Percentiles rank a stretch among this genome's conserved stretches.
Evolutionary conservation across 1,284 basidiomycete genomes (phyloP).

Genomic region (Apiotrichum sp.): DNA sequence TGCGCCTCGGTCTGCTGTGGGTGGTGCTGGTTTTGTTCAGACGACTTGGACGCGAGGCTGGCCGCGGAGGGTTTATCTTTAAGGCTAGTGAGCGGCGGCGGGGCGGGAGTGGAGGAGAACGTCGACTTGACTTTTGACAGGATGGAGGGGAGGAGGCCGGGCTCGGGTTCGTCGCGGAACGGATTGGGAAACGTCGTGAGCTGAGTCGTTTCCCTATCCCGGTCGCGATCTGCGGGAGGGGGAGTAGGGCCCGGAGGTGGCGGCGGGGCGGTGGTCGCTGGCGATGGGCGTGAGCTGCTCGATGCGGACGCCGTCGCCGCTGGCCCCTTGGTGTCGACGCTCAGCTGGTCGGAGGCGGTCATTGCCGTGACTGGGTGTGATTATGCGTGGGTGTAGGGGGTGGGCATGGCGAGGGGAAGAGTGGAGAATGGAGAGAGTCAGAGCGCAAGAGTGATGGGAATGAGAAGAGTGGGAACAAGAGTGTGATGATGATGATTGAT

Average conservation of each 20-base stretch:
- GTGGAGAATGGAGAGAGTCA: no score
- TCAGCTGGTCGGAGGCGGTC: constrained; percentile 5
- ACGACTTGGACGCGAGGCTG: no score
- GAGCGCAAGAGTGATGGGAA: no score
- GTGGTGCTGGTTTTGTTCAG: no score
- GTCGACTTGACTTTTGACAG: constrained; percentile 46
- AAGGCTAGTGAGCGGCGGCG: not conserved
- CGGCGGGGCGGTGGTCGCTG: not conserved
- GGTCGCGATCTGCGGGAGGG: no score
- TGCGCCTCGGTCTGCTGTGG: constrained; percentile 37
- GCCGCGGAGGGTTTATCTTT: constrained; percentile 1
- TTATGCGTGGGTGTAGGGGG: no score
- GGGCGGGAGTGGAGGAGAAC: no score
- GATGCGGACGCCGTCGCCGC: not conserved
- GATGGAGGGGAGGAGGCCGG: constrained; percentile 41
- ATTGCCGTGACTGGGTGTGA: not conserved
- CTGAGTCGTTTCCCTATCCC: not conserved
- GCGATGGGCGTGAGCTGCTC: constrained; percentile 2
- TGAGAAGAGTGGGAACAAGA: no score
- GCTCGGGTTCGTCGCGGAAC: constrained; percentile 45
- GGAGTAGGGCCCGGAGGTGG: no score
- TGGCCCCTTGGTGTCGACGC: constrained; percentile 6
- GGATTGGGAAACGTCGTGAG: constrained; percentile 46
- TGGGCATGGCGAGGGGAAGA: no score
- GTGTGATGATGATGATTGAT: no score